Evolutionary conservation across 2,329 filamentous ascomycete species (phyloP), one percentile per base, ranked within the genome.

Genomic region (Aspergillus tamarii): DNA sequence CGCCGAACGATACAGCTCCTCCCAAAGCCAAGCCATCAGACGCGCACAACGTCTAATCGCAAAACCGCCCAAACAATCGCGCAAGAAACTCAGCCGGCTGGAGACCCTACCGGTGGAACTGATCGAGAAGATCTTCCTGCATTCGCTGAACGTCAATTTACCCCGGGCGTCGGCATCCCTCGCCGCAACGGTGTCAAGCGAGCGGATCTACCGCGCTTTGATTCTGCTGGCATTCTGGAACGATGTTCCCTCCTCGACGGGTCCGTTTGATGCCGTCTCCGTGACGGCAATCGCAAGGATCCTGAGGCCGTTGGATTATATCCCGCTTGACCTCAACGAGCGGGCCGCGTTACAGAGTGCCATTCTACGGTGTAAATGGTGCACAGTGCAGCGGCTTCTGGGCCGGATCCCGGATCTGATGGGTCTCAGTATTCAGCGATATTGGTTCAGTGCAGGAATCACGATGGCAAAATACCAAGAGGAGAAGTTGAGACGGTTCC

Each of bases 81-180:
- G 60, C 36, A 68, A 57, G 30, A 56, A 53, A 14, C 64, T 76
- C 4, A 78, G 78, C 3, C 61, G 64, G 11, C 71, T 86, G 14
- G 83, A 86, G 67, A 62, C 66, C 5, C 74, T 86, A 0, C 84
- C 84, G 0, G 70, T 78, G 3, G 84, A 86, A 69, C 70, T 86
- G 14, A 75, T 86, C n/a, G 81, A 86, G 67, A 75, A 78, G 46
- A 84, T 86, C 53, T 86, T 86, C 64, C 73, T 83, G n/a, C 71
- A 78, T 32, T 79, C 80, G 7, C 69, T 81, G 28, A 83, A 85
- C 65, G 66, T 82, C 36, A 80, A 82, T 43, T 69, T 84, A 1
- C 75, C 81, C 2, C 74, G 73, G 19, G 75, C 77, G 6, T 85
- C 84, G 0, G 73, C 72, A 0, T 64, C 72, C 12, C 69, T 86